Conservation (phyloP, 2,329 filamentous ascomycete species). For the Xylaria sp. region DNA sequence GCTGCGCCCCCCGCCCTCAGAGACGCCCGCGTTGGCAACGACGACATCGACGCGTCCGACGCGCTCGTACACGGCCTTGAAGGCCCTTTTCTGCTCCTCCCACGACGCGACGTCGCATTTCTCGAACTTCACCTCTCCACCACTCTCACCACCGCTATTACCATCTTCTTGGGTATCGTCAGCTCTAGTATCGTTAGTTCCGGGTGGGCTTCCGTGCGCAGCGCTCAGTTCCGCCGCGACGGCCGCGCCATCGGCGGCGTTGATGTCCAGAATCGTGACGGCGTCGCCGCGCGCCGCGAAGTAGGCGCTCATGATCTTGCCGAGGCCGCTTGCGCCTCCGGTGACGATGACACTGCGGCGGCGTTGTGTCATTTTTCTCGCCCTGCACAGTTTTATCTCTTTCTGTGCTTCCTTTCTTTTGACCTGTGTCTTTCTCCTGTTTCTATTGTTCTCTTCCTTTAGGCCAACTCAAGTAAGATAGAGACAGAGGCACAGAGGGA, state of each 20-base stretch:
- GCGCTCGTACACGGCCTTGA: conserved; percentile 48
- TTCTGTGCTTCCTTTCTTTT: no score
- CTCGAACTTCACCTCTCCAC: conserved; percentile 46
- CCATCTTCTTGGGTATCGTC: conserved; percentile 27
- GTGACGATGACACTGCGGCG: conserved; percentile 48
- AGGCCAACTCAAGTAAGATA: no score
- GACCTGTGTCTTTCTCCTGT: no score
- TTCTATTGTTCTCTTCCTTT: not conserved
- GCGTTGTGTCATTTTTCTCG: not conserved
- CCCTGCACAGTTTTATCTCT: not conserved
- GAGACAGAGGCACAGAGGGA: no score
- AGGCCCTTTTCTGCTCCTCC: conserved; percentile 51
- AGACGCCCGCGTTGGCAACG: conserved; percentile 63
- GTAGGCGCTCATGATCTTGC: conserved; percentile 50
- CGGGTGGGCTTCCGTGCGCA: not conserved
- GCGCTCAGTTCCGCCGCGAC: conserved; percentile 45
- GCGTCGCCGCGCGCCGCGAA: conserved; percentile 51
- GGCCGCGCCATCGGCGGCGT: conserved; percentile 43
- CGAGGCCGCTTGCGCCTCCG: conserved; percentile 53
- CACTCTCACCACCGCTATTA: not conserved
- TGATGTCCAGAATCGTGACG: conserved; percentile 52
- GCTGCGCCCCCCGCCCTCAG: conserved; percentile 46
- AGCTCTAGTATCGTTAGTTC: not conserved
- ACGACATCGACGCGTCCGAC: conserved; percentile 58
- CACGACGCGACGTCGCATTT: conserved; percentile 54